A percentile compares a stretch with the other conserved stretches of the same genome.
Conservation (phyloP, 78 protist genomes). For the Cavenderia fasciculata region DNA sequence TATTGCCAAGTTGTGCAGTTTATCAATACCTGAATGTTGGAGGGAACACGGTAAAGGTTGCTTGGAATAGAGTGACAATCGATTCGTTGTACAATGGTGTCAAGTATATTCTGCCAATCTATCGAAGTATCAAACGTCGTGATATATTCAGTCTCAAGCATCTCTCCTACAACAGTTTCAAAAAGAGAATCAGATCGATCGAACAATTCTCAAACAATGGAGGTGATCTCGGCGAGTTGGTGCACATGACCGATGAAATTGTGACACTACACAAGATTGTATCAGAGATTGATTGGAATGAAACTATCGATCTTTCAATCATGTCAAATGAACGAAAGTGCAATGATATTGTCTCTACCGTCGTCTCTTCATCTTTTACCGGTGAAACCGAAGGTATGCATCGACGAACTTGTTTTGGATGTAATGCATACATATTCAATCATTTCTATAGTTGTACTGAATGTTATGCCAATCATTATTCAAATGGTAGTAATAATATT, state of each 20-base stretch:
- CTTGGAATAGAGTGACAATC: constrained; percentile 28
- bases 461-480: neutral
- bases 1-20: constrained; percentile 24
- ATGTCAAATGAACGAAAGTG: neutral
- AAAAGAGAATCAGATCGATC: neutral
- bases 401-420: constrained; percentile 1
- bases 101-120: constrained; percentile 21
- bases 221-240: neutral
- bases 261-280: neutral
- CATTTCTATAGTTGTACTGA: constrained; percentile 15
- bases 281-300: neutral
- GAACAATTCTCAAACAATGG: neutral
- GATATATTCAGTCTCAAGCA: constrained; percentile 13
- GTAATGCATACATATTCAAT: constrained; percentile 35
- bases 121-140: constrained; percentile 4
- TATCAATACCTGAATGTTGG: constrained; percentile 42
- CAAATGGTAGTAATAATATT: neutral
- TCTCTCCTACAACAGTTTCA: neutral
- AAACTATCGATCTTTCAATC: constrained; percentile 2
- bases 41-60: constrained; percentile 15
- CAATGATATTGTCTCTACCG: too few species aligned
- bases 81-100: neutral
- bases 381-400: too few species aligned
- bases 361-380: too few species aligned
- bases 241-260: neutral